phyloP scores from a whole-genome alignment of 805 yeast genomes.

The Starmerella geochares region DNA sequence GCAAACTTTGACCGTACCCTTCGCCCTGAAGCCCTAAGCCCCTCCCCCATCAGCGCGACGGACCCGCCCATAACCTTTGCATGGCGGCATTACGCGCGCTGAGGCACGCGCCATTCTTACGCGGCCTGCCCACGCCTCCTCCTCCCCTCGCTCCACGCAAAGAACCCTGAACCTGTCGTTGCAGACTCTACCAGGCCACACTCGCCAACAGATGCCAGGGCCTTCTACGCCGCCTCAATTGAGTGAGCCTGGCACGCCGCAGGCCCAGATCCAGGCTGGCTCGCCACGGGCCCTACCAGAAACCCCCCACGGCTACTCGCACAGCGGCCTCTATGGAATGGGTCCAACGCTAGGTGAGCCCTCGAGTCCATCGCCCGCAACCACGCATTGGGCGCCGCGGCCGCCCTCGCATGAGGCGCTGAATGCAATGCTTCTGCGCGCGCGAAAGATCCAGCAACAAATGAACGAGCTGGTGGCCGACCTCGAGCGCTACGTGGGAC shows the following conservation, averaged over 20 bases:
- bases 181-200: background rate
- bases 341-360: conserved; percentile 24
- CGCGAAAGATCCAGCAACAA: conserved; percentile 15
- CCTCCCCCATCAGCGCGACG: too few relatives aligned
- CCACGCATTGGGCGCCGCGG: conserved; percentile 5
- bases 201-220: conserved; percentile 9
- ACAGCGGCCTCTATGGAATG: conserved; percentile 18
- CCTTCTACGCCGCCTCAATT: conserved; percentile 7
- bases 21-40: conserved; percentile 6
- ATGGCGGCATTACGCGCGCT: too few relatives aligned
- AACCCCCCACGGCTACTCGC: conserved; percentile 14
- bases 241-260: conserved; percentile 16
- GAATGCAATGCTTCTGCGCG: conserved; percentile 8
- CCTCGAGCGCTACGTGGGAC: conserved; percentile 7
- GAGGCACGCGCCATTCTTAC: background rate
- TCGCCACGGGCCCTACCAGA: conserved; percentile 9
- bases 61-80: background rate
- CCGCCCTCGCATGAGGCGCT: conserved; percentile 10
- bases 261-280: conserved; percentile 7
- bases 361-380: conserved; percentile 17
- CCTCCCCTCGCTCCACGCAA: background rate
- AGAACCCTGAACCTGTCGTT: conserved; percentile 1
- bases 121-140: background rate
- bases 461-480: conserved; percentile 14
- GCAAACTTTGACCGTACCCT: background rate